phyloP scores from a whole-genome alignment of 805 yeast species.

The Starmera amethionina region DNA sequence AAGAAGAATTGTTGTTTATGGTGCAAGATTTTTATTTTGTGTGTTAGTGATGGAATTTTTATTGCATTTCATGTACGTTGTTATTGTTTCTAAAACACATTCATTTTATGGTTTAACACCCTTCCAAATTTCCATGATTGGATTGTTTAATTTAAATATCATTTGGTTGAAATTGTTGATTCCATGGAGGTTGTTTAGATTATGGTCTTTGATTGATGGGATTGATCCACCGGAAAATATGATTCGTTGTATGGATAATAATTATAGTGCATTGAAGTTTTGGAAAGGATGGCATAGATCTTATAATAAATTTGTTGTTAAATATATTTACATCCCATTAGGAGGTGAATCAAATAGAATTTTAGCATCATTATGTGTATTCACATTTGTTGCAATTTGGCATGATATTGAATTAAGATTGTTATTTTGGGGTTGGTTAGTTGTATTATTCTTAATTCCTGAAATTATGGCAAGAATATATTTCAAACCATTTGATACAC shows the following conservation, averaged over 20 bases:
- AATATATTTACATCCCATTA: constrained; percentile 84
- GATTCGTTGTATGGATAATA: constrained; percentile 93
- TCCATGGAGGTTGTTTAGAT: constrained; percentile 92
- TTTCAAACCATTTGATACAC: constrained; percentile 28
- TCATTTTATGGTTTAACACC: constrained; percentile 91
- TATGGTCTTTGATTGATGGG: constrained; percentile 89
- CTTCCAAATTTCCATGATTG: constrained; percentile 91
- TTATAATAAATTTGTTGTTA: constrained; percentile 79
- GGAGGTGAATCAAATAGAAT: constrained; percentile 75
- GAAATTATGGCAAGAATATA: constrained; percentile 56
- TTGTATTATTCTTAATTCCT: constrained; percentile 80
- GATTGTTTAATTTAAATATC: constrained; percentile 78
- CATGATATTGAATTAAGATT: constrained; percentile 89
- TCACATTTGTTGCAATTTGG: constrained; percentile 96
- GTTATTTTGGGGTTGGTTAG: constrained; percentile 92
- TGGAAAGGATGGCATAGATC: constrained; percentile 99
- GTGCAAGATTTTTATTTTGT: constrained; percentile 59
- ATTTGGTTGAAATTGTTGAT: constrained; percentile 89
- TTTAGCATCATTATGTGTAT: constrained; percentile 72
- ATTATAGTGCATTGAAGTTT: constrained; percentile 86
- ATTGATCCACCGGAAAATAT: constrained; percentile 97
- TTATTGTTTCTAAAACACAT: constrained; percentile 79
- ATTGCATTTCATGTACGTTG: constrained; percentile 83
- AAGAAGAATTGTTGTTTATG: constrained; percentile 49
- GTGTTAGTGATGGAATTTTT: constrained; percentile 82